Evolutionary conservation across 306 rosid species (phyloP), one percentile per base, ranked within the genome.

Genomic region (Sphenostylis stenocarpa): DNA sequence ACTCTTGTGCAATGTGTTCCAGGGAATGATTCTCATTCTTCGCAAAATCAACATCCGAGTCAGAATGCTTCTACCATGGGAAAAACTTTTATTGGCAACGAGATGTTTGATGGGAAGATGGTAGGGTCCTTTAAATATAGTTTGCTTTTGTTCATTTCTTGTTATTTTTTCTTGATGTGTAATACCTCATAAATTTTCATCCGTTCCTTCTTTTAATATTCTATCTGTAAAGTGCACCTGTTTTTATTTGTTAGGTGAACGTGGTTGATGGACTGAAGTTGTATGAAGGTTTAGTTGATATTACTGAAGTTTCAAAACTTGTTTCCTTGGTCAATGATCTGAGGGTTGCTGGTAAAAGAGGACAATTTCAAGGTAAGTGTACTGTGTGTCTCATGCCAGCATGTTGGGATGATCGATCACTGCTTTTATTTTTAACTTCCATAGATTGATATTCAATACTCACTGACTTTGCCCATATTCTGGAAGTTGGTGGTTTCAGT

Each of bases 191-290:
- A 15, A 7, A 16, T 38, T 53, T 61, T 20, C 10, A 26, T 24
- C 20, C 29, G 23, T 61, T 62, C 1, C n/a, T 38, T 10, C 3
- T 67, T 78, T 39, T 21, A 10, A 63, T 21, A 64, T 76, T 79
- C 41, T 57, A 41, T 58, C 28, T 57, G n/a, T 69, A 10, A 75
- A 3, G 58, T 75, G 68, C 24, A 47, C 34, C 29, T 61, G n/a
- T 79, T 28, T 83, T 76, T 36, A 20, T 24, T 48, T 17, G 62
- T 67, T 70, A 92, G 97, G 84, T 92, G 80, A 92, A 92, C 57
- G 88, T 76, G 84, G 90, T 82, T 28, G 96, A 92, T 19, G 97
- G 97, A 56, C 82, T 92, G 85, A 90, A 90, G 72, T 68, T 80
- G 67, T 90, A 82, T 63, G 91, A 90, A 66, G 84, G 72, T 15